Base-by-base conservation (phyloP, 164 flowering plant genomes). In the Cinnamomum micranthum region DNA sequence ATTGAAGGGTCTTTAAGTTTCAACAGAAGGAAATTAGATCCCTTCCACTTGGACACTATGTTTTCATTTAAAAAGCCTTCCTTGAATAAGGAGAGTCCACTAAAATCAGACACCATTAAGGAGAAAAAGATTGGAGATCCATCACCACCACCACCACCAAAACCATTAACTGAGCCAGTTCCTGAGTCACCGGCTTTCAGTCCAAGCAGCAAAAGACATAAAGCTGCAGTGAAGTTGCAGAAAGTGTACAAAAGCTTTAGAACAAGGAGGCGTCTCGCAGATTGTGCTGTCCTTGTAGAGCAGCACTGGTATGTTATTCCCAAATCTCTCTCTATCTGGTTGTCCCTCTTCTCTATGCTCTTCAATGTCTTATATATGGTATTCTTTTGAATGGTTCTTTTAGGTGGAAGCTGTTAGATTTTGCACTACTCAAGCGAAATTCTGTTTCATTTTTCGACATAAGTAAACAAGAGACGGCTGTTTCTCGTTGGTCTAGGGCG, bases 241-340 rank as follows among this genome's bases (percentile, higher is more conserved):
- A 95, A 95, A 80, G 98, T 94, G 28, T 94, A 94, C 80, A 92
- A 92, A 81, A 94, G 98, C 77, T 95, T 92, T 74, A 77, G 97
- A 35, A 95, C 97, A 0, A 85, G 98, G 76, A 76, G 98, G 81
- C 89, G 88, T 82, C 85, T 95, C 27, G 98, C 98, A 6, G 98
- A 95, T 80, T 95, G 97, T 82, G 98, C 98, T 14, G 96, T 95
- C 75, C 89, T 95, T 19, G 89, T 88, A 6, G 97, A 90, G 80
- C 95, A 92, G 76, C 85, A 86, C 83, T 92, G 97, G 97, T 91
- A 73, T 72, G 78, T 75, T 19, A 77, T 52, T 22, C 47, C 28
- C 20, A 25, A 28, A 31, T 19, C 28, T 9, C 50, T 17, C 20
- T 25, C 23, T 11, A 19, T 6, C 24, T 13, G 7, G 47, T 41